phyloP scores from a whole-genome alignment of 805 yeast species.

The Zygosaccharomyces bisporus region DNA sequence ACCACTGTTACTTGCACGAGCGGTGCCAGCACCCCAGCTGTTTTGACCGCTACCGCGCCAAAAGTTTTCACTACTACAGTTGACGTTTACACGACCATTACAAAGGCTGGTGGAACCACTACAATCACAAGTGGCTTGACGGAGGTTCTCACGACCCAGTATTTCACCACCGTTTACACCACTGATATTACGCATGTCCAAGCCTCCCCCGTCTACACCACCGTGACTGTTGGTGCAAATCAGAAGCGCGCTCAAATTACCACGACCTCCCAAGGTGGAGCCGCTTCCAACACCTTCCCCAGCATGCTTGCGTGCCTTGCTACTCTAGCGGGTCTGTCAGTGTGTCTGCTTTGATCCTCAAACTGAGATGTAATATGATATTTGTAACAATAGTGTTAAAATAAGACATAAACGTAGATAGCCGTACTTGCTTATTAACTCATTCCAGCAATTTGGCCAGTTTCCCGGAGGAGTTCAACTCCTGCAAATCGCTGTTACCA shows the following conservation, averaged over 20 bases:
- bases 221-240: background rate
- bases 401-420: background rate
- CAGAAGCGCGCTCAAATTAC: background rate
- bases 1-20: slow-evolving; percentile 15
- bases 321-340: slow-evolving; percentile 1
- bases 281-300: slow-evolving; percentile 2
- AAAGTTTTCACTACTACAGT: slow-evolving; percentile 14
- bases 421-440: background rate
- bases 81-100: background rate
- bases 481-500: slow-evolving; percentile 87
- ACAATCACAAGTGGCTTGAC: slow-evolving; percentile 14
- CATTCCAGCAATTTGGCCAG: slow-evolving; percentile 42
- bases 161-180: slow-evolving; percentile 9
- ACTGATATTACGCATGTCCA: slow-evolving; percentile 3
- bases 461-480: slow-evolving; percentile 57
- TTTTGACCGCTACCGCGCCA: slow-evolving; percentile 7
- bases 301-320: slow-evolving; percentile 3
- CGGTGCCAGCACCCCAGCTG: slow-evolving; percentile 13
- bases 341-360: background rate
- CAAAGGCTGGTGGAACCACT: slow-evolving; percentile 11
- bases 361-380: background rate
- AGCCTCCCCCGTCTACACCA: background rate
- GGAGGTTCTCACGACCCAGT: slow-evolving; percentile 6
- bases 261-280: background rate
- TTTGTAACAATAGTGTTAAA: background rate